Conservation (phyloP, 1,139 yeast species). For the Pichia sp. region DNA sequence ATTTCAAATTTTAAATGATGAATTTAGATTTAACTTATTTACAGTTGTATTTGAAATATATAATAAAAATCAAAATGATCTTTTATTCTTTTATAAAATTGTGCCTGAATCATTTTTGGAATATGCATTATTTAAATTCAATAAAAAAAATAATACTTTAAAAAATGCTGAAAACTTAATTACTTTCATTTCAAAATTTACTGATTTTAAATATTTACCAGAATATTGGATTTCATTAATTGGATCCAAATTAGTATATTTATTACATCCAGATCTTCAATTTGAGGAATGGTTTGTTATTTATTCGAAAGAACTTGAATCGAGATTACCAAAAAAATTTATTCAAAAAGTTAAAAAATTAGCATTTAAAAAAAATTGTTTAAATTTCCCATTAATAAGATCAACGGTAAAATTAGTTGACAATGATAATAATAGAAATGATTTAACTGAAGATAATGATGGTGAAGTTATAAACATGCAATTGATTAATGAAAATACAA, state of each 20-base stretch:
- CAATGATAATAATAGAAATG: too few species aligned
- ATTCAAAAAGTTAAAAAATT: slow-evolving; percentile 3
- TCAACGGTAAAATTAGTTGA: too few species aligned
- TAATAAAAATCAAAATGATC: not conserved
- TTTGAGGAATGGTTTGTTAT: not conserved
- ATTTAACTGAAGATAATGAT: not conserved
- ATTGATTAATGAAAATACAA: not conserved
- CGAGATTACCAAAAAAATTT: not conserved
- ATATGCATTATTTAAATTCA: not conserved
- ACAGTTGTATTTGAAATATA: not conserved
- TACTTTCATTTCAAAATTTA: slow-evolving; percentile 1
- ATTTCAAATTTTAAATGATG: not conserved
- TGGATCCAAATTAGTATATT: not conserved
- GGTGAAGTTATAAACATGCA: not conserved
- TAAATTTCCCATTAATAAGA: not conserved
- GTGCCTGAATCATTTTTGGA: slow-evolving; percentile 2
- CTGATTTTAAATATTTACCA: slow-evolving; percentile 1
- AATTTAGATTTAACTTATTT: not conserved
- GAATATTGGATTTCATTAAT: slow-evolving; percentile 10
- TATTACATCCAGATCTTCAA: slow-evolving; percentile 2
- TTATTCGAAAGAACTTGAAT: not conserved
- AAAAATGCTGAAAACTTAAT: not conserved
- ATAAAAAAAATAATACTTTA: not conserved
- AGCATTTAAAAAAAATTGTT: slow-evolving; percentile 1
- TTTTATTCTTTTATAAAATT: not conserved